Conservation (phyloP, 257 asterid species). For the Rauvolfia tetraphylla region DNA sequence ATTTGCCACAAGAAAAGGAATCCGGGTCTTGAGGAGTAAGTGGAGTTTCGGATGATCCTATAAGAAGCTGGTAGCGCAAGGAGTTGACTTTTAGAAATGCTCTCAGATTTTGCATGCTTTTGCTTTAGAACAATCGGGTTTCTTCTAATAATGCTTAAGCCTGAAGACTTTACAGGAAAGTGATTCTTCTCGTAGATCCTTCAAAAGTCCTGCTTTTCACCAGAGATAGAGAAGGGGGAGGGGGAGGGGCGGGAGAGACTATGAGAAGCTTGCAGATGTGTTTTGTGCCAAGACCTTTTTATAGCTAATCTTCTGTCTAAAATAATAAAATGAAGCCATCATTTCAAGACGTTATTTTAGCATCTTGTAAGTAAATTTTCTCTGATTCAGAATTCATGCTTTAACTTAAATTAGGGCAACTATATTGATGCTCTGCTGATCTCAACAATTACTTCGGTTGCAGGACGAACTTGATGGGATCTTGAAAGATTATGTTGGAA, state of each 20-base stretch:
- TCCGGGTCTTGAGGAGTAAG: not conserved
- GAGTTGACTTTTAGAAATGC: not conserved
- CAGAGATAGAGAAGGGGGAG: too few relatives aligned
- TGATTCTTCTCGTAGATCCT: not conserved
- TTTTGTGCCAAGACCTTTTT: not conserved
- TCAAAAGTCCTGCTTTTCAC: not conserved
- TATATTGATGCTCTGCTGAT: not conserved
- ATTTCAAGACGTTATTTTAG: not conserved
- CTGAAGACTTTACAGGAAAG: not conserved
- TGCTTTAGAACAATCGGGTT: not conserved
- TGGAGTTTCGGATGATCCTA: not conserved
- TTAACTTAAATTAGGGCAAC: not conserved
- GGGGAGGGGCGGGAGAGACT: too few relatives aligned
- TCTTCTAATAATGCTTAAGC: not conserved
- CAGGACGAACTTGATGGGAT: constrained; percentile 82
- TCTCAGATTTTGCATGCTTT: not conserved
- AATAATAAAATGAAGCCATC: not conserved
- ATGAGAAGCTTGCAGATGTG: not conserved
- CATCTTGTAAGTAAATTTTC: not conserved
- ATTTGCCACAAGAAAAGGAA: too few relatives aligned
- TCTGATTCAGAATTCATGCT: not conserved
- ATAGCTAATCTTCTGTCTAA: not conserved
- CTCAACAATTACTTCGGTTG: constrained; percentile 10
- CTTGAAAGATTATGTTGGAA: constrained; percentile 88
- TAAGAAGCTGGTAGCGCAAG: not conserved